These are phyloP conservation scores for Plasmopara viticola DNA, from an alignment of 352 stramenopile genomes.

Conservation along the genomic window DNA sequence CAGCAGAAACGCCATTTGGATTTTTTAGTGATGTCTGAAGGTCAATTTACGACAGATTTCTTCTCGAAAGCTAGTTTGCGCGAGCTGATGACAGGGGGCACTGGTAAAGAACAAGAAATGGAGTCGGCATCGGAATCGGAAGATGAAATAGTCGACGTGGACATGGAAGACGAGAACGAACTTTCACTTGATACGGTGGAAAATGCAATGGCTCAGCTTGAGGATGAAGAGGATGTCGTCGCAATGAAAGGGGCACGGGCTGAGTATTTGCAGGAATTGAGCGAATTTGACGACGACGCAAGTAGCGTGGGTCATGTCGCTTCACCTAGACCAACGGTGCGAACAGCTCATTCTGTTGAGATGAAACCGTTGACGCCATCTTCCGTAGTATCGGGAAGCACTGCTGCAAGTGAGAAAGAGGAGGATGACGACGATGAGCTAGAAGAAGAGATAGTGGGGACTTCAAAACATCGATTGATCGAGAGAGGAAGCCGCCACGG, in stretches of 20 bases:
- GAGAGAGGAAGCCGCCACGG: constrained; percentile 1
- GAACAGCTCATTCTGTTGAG: neutral
- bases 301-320: neutral
- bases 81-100: constrained; percentile 76
- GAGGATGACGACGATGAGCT: constrained; percentile 37
- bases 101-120: constrained; percentile 9
- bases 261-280: constrained; percentile 47
- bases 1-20: constrained; percentile 97
- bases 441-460: constrained; percentile 15
- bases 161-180: constrained; percentile 47
- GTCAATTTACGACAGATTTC: constrained; percentile 77
- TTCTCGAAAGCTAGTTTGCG: constrained; percentile 83
- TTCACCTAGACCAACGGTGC: neutral
- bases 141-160: constrained; percentile 8
- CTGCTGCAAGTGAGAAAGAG: constrained; percentile 32
- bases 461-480: neutral
- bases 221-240: constrained; percentile 94
- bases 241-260: constrained; percentile 82
- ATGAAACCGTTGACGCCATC: constrained; percentile 30
- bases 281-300: constrained; percentile 60
- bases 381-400: constrained; percentile 28
- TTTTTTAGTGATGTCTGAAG: constrained; percentile 86
- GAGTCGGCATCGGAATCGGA: constrained; percentile 38
- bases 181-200: constrained; percentile 76
- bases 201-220: constrained; percentile 90